phyloP scores from a whole-genome alignment of 2,329 filamentous ascomycete genomes.

The Aureobasidium musti region DNA sequence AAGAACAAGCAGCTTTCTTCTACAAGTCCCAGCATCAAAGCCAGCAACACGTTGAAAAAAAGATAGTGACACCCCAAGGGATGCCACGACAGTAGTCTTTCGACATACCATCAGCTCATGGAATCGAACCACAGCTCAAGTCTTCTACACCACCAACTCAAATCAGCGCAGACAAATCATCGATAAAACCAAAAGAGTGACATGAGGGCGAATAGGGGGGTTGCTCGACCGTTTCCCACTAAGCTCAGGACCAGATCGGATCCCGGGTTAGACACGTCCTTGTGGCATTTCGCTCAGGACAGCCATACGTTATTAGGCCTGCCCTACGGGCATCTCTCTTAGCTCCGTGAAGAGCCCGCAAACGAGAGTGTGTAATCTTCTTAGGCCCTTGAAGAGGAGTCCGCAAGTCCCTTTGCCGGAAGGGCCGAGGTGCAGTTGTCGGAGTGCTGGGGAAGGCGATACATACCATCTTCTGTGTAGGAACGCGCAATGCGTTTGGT shows the following conservation, averaged over 20 bases:
- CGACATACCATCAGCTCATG: conserved; percentile 6
- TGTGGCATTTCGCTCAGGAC: background rate
- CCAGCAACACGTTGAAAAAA: conserved; percentile 22
- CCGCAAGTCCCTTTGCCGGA: conserved; percentile 2
- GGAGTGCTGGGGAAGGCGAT: background rate
- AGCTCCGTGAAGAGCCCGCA: no score
- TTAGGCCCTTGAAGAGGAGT: background rate
- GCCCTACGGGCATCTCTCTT: background rate
- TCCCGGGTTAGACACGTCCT: background rate
- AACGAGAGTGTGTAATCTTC: background rate
- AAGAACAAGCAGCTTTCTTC: background rate
- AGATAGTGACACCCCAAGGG: background rate
- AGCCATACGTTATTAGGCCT: background rate
- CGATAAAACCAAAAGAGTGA: conserved; percentile 9
- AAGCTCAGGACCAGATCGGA: background rate
- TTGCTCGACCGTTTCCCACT: background rate
- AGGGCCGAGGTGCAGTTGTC: background rate
- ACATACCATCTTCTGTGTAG: background rate
- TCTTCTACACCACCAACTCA: background rate
- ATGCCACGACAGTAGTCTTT: background rate
- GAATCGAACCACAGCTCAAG: conserved; percentile 7
- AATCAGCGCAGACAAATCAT: conserved; percentile 12
- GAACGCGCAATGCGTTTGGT: background rate
- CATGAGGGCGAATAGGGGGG: background rate
- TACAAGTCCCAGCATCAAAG: background rate